Base-by-base conservation (phyloP, 345 rosid species). In the Eucalyptus globulus region DNA sequence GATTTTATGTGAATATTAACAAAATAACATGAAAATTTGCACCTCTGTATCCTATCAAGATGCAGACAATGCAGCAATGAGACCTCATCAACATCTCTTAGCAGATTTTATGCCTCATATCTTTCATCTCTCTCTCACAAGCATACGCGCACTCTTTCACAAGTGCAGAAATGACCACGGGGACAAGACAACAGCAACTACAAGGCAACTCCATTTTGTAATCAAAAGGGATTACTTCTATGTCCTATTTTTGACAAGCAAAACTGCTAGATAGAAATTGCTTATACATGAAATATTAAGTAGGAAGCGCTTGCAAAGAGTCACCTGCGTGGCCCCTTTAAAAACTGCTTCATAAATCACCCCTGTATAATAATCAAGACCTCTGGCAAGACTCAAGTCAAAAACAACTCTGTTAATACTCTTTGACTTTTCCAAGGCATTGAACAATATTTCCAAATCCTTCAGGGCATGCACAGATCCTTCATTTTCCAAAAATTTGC, bases 301-400 rank as follows among this genome's bases (percentile, higher is more conserved):
- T 69, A 44, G 16, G 12, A 50, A 44, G 67, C 14, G 29, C 80
- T 89, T 86, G 56, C 51, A 19, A 56, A 40, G 34, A 51, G 47
- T 91, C 92, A 98, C 99, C 97, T 96, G 97, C 40, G 94, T 96
- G 49, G 94, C 95, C 88, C 98, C 98, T 90, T 90, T 93, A 83
- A 97, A 96, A 89, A 95, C 97, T 86, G 98, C 98, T 94, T 98
- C 99, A 90, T 92, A 98, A 89, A 98, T 96, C 83, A 98, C 96
- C 15, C 99, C 99, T 1, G 99, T 97, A 90, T 98, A 98, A 93
- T 98, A 98, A 93, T 97, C 99, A 88, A 98, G 99, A 83, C 99
- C 99, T 92, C 99, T 95, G 80, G 99, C 99, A 87, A 98, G 97
- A 91, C 99, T 98, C 90, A 98, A 93, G 91, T 98, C 99, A 92